phyloP scores from a whole-genome alignment of 176 grass and related monocot genomes.

The Zizania latifolia region DNA sequence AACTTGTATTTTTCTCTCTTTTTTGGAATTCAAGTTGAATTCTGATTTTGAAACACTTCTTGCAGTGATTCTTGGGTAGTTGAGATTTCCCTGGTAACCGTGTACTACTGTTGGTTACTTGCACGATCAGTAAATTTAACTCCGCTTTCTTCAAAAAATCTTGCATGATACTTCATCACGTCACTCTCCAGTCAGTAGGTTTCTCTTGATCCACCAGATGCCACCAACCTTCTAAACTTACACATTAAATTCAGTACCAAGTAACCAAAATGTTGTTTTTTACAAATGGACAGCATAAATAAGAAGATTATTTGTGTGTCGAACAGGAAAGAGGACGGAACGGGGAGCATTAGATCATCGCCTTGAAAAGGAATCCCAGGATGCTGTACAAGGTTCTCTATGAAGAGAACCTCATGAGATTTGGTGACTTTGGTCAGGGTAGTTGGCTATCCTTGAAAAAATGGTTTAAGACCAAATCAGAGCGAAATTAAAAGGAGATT shows the following conservation, averaged over 20 bases:
- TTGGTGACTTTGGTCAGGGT: background rate
- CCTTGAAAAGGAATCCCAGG: background rate
- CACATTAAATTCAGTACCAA: background rate
- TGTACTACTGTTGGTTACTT: background rate
- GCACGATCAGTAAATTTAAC: background rate
- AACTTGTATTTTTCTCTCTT: too few relatives aligned
- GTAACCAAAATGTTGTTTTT: background rate
- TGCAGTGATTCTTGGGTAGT: too few relatives aligned
- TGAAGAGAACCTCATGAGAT: background rate
- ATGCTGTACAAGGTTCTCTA: too few relatives aligned
- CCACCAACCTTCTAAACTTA: background rate
- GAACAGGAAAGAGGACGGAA: background rate
- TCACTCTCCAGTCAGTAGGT: constrained; percentile 7
- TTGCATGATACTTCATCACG: background rate
- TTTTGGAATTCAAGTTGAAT: too few relatives aligned
- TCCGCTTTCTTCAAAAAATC: background rate
- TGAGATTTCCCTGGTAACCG: too few relatives aligned
- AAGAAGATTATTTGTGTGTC: background rate
- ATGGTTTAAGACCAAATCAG: background rate
- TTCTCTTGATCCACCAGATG: constrained; percentile 9
- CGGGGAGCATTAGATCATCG: background rate
- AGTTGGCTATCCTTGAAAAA: constrained; percentile 18
- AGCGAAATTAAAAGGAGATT: background rate
- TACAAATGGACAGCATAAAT: background rate
- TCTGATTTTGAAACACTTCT: background rate